Conservation (phyloP, 331 rosid genomes). For the Prunus yedoensis region DNA sequence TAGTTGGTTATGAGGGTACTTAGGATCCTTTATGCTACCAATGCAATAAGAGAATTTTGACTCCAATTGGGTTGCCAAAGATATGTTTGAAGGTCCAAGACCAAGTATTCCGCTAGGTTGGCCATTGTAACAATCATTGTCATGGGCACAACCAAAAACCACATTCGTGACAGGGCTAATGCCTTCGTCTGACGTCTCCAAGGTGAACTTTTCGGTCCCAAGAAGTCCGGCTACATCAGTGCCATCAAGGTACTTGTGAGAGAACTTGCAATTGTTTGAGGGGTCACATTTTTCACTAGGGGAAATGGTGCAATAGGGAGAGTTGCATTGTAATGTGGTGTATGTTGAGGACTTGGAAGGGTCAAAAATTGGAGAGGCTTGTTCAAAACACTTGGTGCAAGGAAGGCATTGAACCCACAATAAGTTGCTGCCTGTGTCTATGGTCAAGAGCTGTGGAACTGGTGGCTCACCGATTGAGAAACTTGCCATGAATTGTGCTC, state of each 20-base stretch:
- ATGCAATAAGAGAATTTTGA: constrained; percentile 28
- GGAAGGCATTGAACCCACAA: constrained; percentile 30
- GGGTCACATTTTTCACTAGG: not conserved
- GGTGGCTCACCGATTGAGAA: constrained; percentile 27
- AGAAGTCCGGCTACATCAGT: not conserved
- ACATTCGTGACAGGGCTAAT: not conserved
- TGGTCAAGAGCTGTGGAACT: constrained; percentile 16
- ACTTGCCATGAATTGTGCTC: constrained; percentile 2
- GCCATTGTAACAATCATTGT: not conserved
- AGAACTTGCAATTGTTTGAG: constrained; percentile 11
- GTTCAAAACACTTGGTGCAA: constrained; percentile 19
- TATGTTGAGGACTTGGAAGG: constrained; percentile 25
- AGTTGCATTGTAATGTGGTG: not conserved
- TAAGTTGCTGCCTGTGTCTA: constrained; percentile 21
- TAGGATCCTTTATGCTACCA: constrained; percentile 25
- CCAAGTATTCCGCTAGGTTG: constrained; percentile 22
- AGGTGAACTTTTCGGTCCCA: constrained; percentile 18
- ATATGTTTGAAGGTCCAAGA: constrained; percentile 17
- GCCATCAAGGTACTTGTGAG: not conserved
- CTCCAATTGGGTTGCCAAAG: constrained; percentile 18
- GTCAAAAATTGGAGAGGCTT: not conserved
- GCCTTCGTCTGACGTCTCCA: constrained; percentile 25
- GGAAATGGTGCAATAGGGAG: not conserved
- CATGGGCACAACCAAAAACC: constrained; percentile 21
- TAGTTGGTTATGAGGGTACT: constrained; percentile 18